Percentiles rank a stretch among this genome's conserved stretches.
phyloP scores from a whole-genome alignment of 179 eudicot species.

The Nepenthes alata region DNA sequence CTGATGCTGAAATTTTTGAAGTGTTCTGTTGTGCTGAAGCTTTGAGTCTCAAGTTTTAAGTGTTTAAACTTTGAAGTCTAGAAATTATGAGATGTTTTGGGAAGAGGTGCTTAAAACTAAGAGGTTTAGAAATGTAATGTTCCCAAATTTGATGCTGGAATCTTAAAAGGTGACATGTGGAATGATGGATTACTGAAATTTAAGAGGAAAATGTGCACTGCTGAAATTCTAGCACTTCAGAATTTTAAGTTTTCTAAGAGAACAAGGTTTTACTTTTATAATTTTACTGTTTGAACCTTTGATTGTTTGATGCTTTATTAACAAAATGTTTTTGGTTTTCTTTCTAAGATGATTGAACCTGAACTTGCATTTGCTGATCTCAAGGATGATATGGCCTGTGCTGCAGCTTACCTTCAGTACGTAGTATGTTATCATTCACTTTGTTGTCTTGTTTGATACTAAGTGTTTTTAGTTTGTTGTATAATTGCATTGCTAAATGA shows the following conservation, averaged over 20 bases:
- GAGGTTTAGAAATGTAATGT: too few relatives aligned
- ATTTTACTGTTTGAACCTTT: neutral
- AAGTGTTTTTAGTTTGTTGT: neutral
- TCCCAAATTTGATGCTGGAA: too few relatives aligned
- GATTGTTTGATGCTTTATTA: neutral
- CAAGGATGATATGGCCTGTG: slow-evolving; percentile 99
- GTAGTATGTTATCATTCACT: slow-evolving; percentile 82
- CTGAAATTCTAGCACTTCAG: too few relatives aligned
- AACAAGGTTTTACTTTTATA: neutral
- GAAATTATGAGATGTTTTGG: neutral
- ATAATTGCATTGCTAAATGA: neutral
- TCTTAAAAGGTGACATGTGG: too few relatives aligned
- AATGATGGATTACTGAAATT: too few relatives aligned
- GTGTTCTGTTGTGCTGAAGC: neutral
- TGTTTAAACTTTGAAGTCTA: neutral
- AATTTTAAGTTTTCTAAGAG: too few relatives aligned
- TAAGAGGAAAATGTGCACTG: too few relatives aligned
- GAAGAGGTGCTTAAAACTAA: too few relatives aligned
- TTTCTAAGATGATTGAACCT: slow-evolving; percentile 84
- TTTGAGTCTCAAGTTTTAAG: too few relatives aligned
- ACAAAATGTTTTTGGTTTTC: neutral
- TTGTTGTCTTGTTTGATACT: slow-evolving; percentile 8
- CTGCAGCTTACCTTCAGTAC: slow-evolving; percentile 97
- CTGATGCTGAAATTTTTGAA: neutral
- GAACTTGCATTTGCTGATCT: slow-evolving; percentile 97